Evolutionary conservation across 2,329 filamentous ascomycete species (phyloP).

Genomic region (Sporothrix sp.): DNA sequence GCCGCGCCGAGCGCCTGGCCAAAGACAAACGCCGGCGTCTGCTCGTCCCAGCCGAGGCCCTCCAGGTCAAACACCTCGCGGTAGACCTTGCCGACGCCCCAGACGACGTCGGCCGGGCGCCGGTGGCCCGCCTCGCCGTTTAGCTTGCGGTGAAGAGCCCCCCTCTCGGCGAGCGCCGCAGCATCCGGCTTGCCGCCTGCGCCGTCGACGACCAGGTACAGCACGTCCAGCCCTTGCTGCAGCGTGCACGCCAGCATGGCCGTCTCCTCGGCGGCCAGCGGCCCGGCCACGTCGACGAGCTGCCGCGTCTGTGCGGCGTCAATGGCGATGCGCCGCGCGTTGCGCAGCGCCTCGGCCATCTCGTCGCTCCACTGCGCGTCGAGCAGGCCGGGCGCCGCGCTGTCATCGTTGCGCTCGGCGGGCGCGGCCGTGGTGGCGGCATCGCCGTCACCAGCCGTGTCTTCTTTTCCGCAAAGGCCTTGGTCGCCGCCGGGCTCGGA

Average conservation of each 20-base stretch:
- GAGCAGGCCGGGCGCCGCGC: slow-evolving; percentile 13
- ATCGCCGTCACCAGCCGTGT: too few species aligned
- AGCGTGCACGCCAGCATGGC: slow-evolving; percentile 24
- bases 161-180: slow-evolving; percentile 4
- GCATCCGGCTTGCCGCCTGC: slow-evolving; percentile 4
- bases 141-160: slow-evolving; percentile 18
- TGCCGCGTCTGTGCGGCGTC: slow-evolving; percentile 21
- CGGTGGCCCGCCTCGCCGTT: too few species aligned
- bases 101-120: slow-evolving; percentile 23
- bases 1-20: slow-evolving; percentile 22
- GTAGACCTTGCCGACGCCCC: slow-evolving; percentile 24
- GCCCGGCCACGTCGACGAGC: slow-evolving; percentile 5
- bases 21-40: slow-evolving; percentile 25
- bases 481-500: too few species aligned
- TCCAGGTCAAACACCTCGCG: slow-evolving; percentile 26
- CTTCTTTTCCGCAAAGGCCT: too few species aligned
- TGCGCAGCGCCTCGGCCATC: slow-evolving; percentile 21
- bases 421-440: neutral
- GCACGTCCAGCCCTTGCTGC: slow-evolving; percentile 22
- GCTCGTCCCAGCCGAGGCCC: slow-evolving; percentile 24
- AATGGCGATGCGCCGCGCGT: slow-evolving; percentile 22
- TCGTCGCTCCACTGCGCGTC: slow-evolving; percentile 25
- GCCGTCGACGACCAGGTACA: slow-evolving; percentile 26
- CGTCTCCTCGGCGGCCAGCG: slow-evolving; percentile 21
- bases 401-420: neutral